Conservation (phyloP, 257 asterid genomes). For the Solanum appendiculatum region DNA sequence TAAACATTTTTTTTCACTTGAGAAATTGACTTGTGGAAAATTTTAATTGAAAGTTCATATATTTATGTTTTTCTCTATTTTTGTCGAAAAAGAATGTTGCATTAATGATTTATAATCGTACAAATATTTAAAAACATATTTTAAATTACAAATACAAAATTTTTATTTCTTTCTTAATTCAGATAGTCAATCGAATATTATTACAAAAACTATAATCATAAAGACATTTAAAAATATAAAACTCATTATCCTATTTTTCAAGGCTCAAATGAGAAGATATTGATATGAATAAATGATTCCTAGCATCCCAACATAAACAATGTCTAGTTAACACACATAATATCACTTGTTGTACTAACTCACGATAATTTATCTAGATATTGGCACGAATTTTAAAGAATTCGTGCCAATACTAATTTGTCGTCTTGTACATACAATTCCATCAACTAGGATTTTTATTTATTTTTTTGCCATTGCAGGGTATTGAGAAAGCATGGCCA, state of each 20-base stretch:
- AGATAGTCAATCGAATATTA: neutral
- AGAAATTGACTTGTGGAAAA: no score
- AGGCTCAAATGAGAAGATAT: no score
- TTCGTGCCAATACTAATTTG: neutral
- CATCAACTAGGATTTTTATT: no score
- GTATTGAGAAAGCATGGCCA: neutral
- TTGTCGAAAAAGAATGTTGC: no score
- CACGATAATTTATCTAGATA: neutral
- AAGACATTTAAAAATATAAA: no score
- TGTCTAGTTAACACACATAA: no score
- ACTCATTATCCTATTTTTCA: no score
- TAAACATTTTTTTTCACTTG: neutral
- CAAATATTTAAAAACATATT: neutral
- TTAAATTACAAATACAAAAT: accelerated
- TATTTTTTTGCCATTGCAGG: neutral
- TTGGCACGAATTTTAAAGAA: neutral
- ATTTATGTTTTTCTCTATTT: no score
- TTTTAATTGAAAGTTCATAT: no score
- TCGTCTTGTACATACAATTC: neutral
- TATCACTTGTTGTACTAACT: no score
- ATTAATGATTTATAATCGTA: accelerated
- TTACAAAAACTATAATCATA: neutral
- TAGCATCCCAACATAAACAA: no score
- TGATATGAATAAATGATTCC: no score
- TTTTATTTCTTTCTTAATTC: neutral